Percentiles rank a stretch among this genome's conserved stretches.
phyloP scores from a whole-genome alignment of 768 basidiomycete genomes.

The Kwoniella europaea region DNA sequence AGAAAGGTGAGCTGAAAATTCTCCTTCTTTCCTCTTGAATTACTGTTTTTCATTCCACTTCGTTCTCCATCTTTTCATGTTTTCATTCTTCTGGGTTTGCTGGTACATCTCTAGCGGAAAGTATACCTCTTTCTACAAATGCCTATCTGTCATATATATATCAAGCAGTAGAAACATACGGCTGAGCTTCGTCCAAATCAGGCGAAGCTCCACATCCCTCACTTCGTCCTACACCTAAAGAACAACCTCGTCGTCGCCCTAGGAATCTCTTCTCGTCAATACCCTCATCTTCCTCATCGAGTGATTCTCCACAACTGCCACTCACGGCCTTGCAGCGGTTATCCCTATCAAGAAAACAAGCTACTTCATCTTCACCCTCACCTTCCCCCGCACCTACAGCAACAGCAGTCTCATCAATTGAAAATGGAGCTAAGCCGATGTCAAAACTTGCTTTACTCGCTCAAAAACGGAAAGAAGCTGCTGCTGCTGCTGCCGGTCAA shows the following conservation, averaged over 20 bases:
- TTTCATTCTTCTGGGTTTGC: conserved; percentile 9
- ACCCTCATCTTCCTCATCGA: conserved; percentile 4
- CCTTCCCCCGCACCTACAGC: conserved; percentile 7
- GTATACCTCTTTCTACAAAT: conserved; percentile 1
- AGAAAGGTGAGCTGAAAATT: conserved; percentile 65
- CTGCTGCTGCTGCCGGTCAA: conserved; percentile 50
- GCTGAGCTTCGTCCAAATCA: conserved; percentile 65
- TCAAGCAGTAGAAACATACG: conserved; percentile 52
- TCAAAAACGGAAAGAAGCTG: conserved; percentile 45
- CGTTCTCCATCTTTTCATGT: conserved; percentile 5
- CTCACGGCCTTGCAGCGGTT: conserved; percentile 60
- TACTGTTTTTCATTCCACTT: conserved; percentile 51
- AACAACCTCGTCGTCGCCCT: conserved; percentile 57
- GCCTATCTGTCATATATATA: neutral
- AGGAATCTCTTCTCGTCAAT: conserved; percentile 4
- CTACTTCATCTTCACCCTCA: conserved; percentile 27
- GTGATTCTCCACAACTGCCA: conserved; percentile 32
- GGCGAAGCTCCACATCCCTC: conserved; percentile 62
- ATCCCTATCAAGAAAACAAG: conserved; percentile 61
- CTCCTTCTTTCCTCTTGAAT: conserved; percentile 45
- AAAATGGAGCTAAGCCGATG: conserved; percentile 40
- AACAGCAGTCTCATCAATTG: neutral
- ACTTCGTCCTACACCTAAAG: conserved; percentile 59
- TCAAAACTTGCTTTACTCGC: conserved; percentile 58
- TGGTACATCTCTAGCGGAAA: conserved; percentile 21